Evolutionary conservation across 1,284 basidiomycete genomes (phyloP).

Genomic region (Trichosporon inkin): DNA sequence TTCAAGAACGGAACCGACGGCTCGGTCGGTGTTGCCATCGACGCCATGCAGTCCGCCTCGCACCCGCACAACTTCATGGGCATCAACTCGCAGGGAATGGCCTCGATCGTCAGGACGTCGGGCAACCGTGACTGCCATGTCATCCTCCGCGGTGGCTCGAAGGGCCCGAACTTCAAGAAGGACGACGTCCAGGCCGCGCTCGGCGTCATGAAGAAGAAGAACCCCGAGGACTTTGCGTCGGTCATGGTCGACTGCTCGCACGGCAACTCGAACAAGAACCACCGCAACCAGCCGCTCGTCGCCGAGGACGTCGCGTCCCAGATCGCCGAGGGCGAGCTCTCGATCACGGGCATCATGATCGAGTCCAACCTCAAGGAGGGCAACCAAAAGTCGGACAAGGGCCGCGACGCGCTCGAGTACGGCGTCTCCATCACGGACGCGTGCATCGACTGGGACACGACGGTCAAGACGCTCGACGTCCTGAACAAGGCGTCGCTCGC

Average conservation of each 20-base stretch:
- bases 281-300: constrained; percentile 88
- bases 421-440: constrained; percentile 89
- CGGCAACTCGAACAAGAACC: constrained; percentile 88
- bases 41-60: constrained; percentile 89
- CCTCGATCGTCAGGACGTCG: constrained; percentile 89
- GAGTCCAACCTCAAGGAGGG: constrained; percentile 89
- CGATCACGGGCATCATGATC: constrained; percentile 85
- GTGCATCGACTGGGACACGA: constrained; percentile 82
- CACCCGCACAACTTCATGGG: constrained; percentile 97
- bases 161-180: constrained; percentile 67
- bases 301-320: constrained; percentile 80
- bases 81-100: constrained; percentile 88
- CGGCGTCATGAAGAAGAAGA: constrained; percentile 58
- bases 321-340: constrained; percentile 65
- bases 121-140: constrained; percentile 90
- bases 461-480: constrained; percentile 65
- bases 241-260: constrained; percentile 54
- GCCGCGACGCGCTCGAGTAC: constrained; percentile 64
- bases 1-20: constrained; percentile 99
- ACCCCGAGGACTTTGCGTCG: constrained; percentile 46
- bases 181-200: constrained; percentile 72
- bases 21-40: constrained; percentile 73
- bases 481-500: constrained; percentile 57
- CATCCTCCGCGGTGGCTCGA: constrained; percentile 83
- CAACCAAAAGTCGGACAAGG: constrained; percentile 62